Conservation (phyloP, 2,329 filamentous ascomycete species). For the Sphaerulina musiva region DNA sequence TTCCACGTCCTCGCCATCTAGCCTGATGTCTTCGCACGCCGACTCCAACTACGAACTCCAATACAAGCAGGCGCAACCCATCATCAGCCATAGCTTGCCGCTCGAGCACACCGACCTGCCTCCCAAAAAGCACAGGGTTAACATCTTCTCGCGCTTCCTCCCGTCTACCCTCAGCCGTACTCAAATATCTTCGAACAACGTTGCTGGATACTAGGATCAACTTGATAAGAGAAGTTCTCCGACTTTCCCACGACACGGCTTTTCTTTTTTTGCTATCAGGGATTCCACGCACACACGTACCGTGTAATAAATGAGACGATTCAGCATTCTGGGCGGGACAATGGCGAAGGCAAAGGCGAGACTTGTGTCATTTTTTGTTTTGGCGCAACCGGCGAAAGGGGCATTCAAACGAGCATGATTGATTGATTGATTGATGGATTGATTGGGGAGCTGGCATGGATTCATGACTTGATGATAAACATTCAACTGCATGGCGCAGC, state of each 20-base stretch:
- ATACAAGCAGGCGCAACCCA: conserved; percentile 31
- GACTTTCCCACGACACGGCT: background rate
- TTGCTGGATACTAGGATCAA: conserved; percentile 18
- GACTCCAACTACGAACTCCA: conserved; percentile 33
- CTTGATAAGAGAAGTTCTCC: conserved; percentile 1
- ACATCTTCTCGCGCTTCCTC: conserved; percentile 36
- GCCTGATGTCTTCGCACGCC: conserved; percentile 32
- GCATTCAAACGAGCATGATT: background rate
- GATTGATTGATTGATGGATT: background rate
- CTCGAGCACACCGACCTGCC: conserved; percentile 29
- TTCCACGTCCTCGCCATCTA: conserved; percentile 31
- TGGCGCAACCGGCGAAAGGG: background rate
- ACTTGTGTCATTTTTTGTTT: background rate
- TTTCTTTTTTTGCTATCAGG: too few species aligned
- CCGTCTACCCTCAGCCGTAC: conserved; percentile 27
- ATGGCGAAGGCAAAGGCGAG: background rate
- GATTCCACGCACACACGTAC: background rate
- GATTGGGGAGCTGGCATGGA: background rate
- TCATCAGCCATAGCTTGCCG: conserved; percentile 21
- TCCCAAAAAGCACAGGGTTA: conserved; percentile 34
- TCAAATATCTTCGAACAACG: background rate
- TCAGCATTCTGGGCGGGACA: too few species aligned
- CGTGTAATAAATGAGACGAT: background rate
- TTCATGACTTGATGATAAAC: background rate
- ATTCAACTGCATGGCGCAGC: background rate